These are phyloP conservation scores for Casuarina cunninghamiana DNA, from an alignment of 306 rosid species.

Conservation along the genomic window DNA sequence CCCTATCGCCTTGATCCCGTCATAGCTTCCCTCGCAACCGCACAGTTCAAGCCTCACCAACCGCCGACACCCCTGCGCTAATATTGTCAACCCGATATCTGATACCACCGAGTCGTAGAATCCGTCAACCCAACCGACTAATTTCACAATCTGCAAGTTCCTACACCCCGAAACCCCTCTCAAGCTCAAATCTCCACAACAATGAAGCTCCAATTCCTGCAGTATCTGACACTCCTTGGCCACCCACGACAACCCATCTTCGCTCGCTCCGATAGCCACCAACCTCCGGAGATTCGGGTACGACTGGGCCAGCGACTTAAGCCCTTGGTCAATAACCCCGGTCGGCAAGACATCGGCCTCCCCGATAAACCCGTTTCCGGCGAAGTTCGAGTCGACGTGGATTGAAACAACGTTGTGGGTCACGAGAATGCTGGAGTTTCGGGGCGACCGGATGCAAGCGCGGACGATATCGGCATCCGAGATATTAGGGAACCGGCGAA, in stretches of 20 bases:
- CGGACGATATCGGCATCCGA: slow-evolving; percentile 61
- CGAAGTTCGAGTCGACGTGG: slow-evolving; percentile 41
- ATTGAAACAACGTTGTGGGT: slow-evolving; percentile 44
- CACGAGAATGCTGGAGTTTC: slow-evolving; percentile 51
- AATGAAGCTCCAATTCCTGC: slow-evolving; percentile 84
- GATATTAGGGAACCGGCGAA: slow-evolving; percentile 67
- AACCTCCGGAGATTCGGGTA: slow-evolving; percentile 81
- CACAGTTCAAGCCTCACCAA: slow-evolving; percentile 77
- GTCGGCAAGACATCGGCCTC: slow-evolving; percentile 57
- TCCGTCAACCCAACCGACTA: slow-evolving; percentile 56
- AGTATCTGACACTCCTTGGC: slow-evolving; percentile 79
- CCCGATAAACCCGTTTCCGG: slow-evolving; percentile 28
- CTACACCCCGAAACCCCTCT: slow-evolving; percentile 78
- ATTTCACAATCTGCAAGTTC: slow-evolving; percentile 68
- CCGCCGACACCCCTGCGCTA: slow-evolving; percentile 85
- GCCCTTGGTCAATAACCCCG: slow-evolving; percentile 72
- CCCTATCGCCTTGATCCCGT: slow-evolving; percentile 91
- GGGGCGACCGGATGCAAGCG: slow-evolving; percentile 50
- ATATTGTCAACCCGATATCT: slow-evolving; percentile 76
- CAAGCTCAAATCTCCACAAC: slow-evolving; percentile 61
- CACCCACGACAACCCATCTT: slow-evolving; percentile 64
- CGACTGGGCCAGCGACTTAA: slow-evolving; percentile 55
- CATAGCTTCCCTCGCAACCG: slow-evolving; percentile 90
- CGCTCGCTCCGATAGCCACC: slow-evolving; percentile 63
- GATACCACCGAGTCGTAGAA: slow-evolving; percentile 65